A percentile compares a stretch with the other conserved stretches of the same genome.
phyloP scores from a whole-genome alignment of 129 eudicot genomes.

The Centella asiatica region DNA sequence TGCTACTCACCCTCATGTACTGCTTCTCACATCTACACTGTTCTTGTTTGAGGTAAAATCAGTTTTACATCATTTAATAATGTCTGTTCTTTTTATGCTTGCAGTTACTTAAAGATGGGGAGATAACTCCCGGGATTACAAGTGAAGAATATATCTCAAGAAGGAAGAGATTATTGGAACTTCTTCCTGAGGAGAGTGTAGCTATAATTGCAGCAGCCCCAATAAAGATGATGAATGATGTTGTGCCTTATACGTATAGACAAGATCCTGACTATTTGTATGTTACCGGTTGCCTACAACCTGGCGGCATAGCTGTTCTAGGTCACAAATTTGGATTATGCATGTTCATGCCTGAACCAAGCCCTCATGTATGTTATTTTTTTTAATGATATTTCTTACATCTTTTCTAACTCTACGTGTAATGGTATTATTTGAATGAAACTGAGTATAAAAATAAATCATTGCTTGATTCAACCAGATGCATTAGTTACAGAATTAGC shows the following conservation, averaged over 20 bases:
- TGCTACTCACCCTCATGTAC: constrained; percentile 72
- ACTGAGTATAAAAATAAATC: too few species aligned
- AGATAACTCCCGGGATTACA: constrained; percentile 79
- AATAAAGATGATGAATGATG: constrained; percentile 96
- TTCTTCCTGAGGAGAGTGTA: constrained; percentile 76
- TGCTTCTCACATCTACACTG: background rate
- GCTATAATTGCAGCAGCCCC: constrained; percentile 87
- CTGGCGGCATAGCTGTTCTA: constrained; percentile 89
- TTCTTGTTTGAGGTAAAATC: background rate
- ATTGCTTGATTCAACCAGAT: too few species aligned
- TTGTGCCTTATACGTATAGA: constrained; percentile 82
- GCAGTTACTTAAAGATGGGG: constrained; percentile 82
- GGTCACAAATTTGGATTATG: constrained; percentile 85
- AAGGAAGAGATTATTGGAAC: constrained; percentile 63
- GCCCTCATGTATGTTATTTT: constrained; percentile 39
- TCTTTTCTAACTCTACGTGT: too few species aligned
- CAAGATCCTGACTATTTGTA: constrained; percentile 90
- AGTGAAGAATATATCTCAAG: constrained; percentile 67
- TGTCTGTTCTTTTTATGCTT: constrained; percentile 7
- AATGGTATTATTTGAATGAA: too few species aligned
- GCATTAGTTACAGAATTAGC: too few species aligned
- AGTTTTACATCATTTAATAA: background rate
- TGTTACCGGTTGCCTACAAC: constrained; percentile 91
- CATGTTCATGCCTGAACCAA: constrained; percentile 94
- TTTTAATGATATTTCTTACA: background rate